These are phyloP conservation scores for Glycine soja DNA, from an alignment of 306 rosid genomes.

Conservation along the genomic window DNA sequence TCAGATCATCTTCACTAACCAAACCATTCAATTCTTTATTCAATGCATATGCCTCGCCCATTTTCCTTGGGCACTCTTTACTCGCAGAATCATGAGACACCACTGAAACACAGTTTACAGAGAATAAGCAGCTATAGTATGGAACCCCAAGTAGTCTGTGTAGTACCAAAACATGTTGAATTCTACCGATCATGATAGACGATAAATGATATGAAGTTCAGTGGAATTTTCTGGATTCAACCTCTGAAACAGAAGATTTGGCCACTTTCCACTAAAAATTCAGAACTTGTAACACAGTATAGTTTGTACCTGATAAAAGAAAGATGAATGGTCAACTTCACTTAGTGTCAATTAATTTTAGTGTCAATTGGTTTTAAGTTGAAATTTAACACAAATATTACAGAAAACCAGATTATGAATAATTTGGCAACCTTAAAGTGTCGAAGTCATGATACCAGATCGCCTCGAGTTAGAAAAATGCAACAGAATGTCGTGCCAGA, in stretches of 20 bases:
- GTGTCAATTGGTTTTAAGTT: too few species aligned
- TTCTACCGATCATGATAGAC: constrained; percentile 63
- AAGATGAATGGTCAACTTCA: constrained; percentile 93
- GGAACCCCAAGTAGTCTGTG: constrained; percentile 6
- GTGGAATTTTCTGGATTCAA: constrained; percentile 23
- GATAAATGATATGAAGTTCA: constrained; percentile 36
- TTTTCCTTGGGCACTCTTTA: constrained; percentile 78
- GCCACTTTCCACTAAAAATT: constrained; percentile 36
- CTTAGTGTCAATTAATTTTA: too few species aligned
- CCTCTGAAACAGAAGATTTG: constrained; percentile 42
- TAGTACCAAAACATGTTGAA: neutral
- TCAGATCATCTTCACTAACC: constrained; percentile 72
- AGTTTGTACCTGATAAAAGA: constrained; percentile 84
- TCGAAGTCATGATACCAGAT: constrained; percentile 65
- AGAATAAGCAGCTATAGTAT: constrained; percentile 14
- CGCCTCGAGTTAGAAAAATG: constrained; percentile 92
- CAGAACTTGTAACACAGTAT: constrained; percentile 6
- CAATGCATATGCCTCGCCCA: constrained; percentile 85
- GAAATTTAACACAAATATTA: constrained; percentile 52
- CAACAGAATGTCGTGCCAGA: too few species aligned
- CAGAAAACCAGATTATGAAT: constrained; percentile 23
- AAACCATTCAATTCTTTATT: constrained; percentile 68
- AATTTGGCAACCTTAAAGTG: constrained; percentile 11
- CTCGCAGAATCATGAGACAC: constrained; percentile 84
- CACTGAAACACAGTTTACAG: constrained; percentile 59